Base-by-base conservation (phyloP, 768 basidiomycete species). In the Albatrellus ellisii region DNA sequence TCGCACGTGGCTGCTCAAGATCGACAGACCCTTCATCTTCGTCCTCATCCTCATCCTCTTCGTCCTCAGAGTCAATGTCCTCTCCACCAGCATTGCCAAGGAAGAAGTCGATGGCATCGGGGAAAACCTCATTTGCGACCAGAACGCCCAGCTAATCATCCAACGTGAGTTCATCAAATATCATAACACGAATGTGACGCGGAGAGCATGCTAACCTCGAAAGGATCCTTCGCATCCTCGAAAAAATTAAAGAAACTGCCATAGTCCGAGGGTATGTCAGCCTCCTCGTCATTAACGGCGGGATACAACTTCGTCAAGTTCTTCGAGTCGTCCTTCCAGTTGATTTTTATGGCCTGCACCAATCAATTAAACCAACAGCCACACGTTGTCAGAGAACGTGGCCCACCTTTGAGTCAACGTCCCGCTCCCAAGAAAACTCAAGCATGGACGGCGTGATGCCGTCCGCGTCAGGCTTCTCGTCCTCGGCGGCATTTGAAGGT, bases 241-340 rank as follows among this genome's bases (percentile, higher is more conserved):
- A 90, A 88, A 56, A 82, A 80, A 64, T 88, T 87, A 72, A 90
- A 90, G 67, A 90, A 87, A 55, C 78, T 85, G 43, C 87, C 87
- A 37, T 70, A 61, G 37, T 90, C 87, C 20, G 72, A 66, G 31
- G 69, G 63, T 41, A 70, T 51, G 25, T 79, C 79, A 20, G 74
- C 71, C 14, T 81, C 83, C 20, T 71, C 73, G 7, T 75, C 76
- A 25, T 56, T 52, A 41, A 74, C 69, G 26, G 78, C 75, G 28
- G 86, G 84, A 58, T 89, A 79, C 41, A 79, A 50, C 56, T 86
- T 85, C 18, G 83, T 85, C 56, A 90, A 55, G n/a, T 76, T 77
- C 47, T 83, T 77, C 22, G 72, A 67, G 24, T 78, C 62, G 48
- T 83, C 77, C 58, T 88, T 90, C 87, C 87, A 90, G 58, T 77